Percentiles rank a stretch among this genome's conserved stretches.
These are phyloP conservation scores for Metschnikowia proteae DNA, from an alignment of 805 yeast species.

Conservation along the genomic window DNA sequence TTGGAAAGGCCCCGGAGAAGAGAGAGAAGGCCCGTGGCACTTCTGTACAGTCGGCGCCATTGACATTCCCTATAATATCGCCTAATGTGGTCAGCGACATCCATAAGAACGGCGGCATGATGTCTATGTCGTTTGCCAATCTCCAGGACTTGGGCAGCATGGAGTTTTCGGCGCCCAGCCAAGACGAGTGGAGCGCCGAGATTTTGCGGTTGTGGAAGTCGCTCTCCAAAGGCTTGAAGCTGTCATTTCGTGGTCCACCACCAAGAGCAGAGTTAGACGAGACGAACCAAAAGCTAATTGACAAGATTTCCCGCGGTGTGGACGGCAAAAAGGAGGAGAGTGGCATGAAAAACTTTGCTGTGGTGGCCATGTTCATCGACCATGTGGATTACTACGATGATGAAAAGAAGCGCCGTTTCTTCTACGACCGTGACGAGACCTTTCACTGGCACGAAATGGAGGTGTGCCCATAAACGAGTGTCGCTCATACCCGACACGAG, in stretches of 20 bases:
- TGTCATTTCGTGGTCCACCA: conserved; percentile 66
- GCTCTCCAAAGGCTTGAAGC: conserved; percentile 56
- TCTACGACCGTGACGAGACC: conserved; percentile 53
- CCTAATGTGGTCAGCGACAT: conserved; percentile 23
- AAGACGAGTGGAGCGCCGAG: conserved; percentile 67
- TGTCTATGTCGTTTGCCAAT: conserved; percentile 27
- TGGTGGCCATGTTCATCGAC: conserved; percentile 66
- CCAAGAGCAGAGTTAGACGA: conserved; percentile 61
- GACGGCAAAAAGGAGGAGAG: conserved; percentile 70
- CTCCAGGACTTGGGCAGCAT: conserved; percentile 24
- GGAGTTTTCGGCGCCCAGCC: conserved; percentile 44
- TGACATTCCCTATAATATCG: conserved; percentile 27
- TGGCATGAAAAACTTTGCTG: conserved; percentile 62
- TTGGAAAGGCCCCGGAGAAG: conserved; percentile 3
- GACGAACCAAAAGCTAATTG: conserved; percentile 55
- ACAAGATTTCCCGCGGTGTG: conserved; percentile 74
- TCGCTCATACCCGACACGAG: no score
- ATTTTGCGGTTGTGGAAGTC: conserved; percentile 57
- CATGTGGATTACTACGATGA: conserved; percentile 66
- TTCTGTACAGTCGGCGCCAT: conserved; percentile 17
- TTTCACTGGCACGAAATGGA: conserved; percentile 70
- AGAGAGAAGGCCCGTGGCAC: background rate
- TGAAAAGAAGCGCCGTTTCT: conserved; percentile 51
- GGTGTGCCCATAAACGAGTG: conserved; percentile 57
- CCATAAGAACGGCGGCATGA: conserved; percentile 17